A percentile compares a stretch with the other conserved stretches of the same genome.
phyloP scores from a whole-genome alignment of 495 filamentous ascomycete species.

The Penicillium daleae region DNA sequence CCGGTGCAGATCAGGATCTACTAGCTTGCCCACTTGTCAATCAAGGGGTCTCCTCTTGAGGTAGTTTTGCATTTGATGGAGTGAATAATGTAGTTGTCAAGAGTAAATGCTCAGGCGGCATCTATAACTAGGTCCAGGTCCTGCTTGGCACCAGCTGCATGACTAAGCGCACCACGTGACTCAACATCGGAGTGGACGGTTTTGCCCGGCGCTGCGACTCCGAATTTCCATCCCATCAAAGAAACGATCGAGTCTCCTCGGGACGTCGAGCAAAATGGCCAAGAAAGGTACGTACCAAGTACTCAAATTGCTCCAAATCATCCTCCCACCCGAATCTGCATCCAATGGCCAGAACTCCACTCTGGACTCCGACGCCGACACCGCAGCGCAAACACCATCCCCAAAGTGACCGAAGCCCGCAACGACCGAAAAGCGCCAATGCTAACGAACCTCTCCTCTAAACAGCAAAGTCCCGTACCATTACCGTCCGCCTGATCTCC shows the following conservation, averaged over 20 bases:
- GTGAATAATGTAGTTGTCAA: too few species aligned
- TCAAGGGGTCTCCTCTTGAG: not conserved
- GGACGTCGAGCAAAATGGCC: slow-evolving; percentile 37
- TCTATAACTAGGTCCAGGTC: too few species aligned
- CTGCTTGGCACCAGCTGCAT: not conserved
- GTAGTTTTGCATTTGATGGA: not conserved
- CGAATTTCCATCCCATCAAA: slow-evolving; percentile 25
- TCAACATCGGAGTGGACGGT: not conserved
- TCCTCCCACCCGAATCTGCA: too few species aligned
- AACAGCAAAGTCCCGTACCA: slow-evolving; percentile 86
- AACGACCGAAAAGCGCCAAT: not conserved
- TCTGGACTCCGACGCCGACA: not conserved
- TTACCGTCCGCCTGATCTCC: slow-evolving; percentile 90
- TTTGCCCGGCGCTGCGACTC: slow-evolving; percentile 19
- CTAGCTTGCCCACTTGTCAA: not conserved
- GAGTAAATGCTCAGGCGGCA: not conserved
- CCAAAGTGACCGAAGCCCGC: not conserved
- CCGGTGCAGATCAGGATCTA: not conserved
- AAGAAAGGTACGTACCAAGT: slow-evolving; percentile 33
- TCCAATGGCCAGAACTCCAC: not conserved
- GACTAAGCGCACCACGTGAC: slow-evolving; percentile 22
- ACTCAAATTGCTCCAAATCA: not conserved
- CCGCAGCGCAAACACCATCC: not conserved
- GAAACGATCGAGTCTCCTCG: slow-evolving; percentile 12
- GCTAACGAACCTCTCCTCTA: slow-evolving; percentile 14